Evolutionary conservation across 2,329 filamentous ascomycete genomes (phyloP).

Genomic region (Ascomycota sp.): DNA sequence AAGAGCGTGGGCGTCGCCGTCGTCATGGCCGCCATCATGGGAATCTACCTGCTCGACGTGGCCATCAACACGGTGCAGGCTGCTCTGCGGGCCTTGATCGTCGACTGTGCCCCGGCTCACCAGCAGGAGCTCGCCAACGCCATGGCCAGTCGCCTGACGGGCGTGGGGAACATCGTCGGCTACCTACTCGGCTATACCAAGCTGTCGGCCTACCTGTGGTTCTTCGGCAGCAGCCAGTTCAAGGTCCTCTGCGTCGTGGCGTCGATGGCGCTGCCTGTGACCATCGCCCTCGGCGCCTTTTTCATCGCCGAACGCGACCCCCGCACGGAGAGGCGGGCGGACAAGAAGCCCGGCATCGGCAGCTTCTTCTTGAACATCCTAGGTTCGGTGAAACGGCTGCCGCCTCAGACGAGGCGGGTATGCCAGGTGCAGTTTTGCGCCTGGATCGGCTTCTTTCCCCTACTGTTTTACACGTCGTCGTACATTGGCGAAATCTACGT

Average conservation of each 20-base stretch:
- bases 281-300: slow-evolving; percentile 48
- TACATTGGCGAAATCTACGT: slow-evolving; percentile 89
- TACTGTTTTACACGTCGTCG: slow-evolving; percentile 86
- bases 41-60: slow-evolving; percentile 84
- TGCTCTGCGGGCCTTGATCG: slow-evolving; percentile 75
- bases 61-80: slow-evolving; percentile 96
- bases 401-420: slow-evolving; percentile 63
- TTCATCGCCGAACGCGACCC: slow-evolving; percentile 66
- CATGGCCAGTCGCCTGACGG: slow-evolving; percentile 75
- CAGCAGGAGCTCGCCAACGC: slow-evolving; percentile 89
- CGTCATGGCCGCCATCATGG: slow-evolving; percentile 62
- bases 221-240: slow-evolving; percentile 76
- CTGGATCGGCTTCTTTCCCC: slow-evolving; percentile 92
- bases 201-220: slow-evolving; percentile 53
- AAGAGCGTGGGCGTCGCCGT: slow-evolving; percentile 40
- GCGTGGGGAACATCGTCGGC: slow-evolving; percentile 76
- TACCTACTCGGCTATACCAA: slow-evolving; percentile 76
- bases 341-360: slow-evolving; percentile 43
- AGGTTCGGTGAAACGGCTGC: slow-evolving; percentile 55
- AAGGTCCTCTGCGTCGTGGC: slow-evolving; percentile 80
- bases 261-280: slow-evolving; percentile 48
- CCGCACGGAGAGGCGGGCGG: slow-evolving; percentile 41
- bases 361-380: slow-evolving; percentile 65
- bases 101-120: slow-evolving; percentile 78
- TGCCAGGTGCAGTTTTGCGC: slow-evolving; percentile 70